Evolutionary conservation across 202 grass and related monocot genomes (phyloP), one percentile per base, ranked within the genome.

Genomic region (Alloteropsis angusta): DNA sequence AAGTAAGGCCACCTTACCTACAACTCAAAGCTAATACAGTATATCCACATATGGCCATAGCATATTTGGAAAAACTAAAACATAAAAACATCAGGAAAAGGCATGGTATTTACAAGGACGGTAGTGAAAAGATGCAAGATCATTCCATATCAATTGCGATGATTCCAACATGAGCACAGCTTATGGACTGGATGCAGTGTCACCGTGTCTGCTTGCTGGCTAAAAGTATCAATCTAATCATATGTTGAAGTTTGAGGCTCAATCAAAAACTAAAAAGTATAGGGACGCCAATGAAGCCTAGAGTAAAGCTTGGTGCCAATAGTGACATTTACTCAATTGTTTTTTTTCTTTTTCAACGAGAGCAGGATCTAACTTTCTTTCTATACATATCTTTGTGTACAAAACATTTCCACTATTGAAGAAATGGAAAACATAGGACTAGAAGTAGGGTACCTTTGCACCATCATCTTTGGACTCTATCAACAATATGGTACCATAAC

Each of bases 401-500:
- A 78, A 32, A 38, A 42, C 45, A 18, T 26, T 65, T 52, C 34
- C 37, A 9, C 26, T 76, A 10, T 60, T 67, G 14, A 85, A 53
- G 44, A 77, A 66, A 81, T 2, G 6, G 22, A 89, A 54, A 66
- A 5, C 42, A 56, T 46, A 68, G 16, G 35, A n/a, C 39, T 56
- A 73, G 38, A 30, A 69, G 60, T 39, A 39, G 26, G 38, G 14
- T 85, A 89, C 87, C 87, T 89, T 78, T 62, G 67, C 47, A 60
- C 9, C 32, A 78, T 60, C 72, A 6, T 89, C 87, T 74, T 82
- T 82, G 37, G 79, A 93, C 71, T 99, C 96, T 84, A 99, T 96
- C 79, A 99, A 50, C 70, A 88, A 79, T 80, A 96, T 86, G 59
- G 86, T 96, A 16, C 65, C 65, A 86, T 84, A 99, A 78, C 96